These are phyloP conservation scores for Populus hybrid DNA, from an alignment of 441 rosid genomes.

Conservation along the genomic window DNA sequence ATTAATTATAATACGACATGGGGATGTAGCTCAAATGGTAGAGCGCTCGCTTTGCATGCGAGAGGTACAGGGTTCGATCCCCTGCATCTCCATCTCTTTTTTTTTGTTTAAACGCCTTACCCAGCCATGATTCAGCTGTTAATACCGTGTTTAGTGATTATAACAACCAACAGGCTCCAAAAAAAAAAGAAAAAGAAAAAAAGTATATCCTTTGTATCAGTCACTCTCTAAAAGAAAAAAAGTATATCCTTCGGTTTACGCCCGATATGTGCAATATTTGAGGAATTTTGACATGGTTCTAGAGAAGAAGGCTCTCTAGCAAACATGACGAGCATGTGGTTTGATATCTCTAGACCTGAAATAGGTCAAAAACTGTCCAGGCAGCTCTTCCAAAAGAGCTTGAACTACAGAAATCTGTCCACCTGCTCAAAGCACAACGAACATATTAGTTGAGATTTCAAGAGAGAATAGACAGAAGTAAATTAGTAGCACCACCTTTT, in stretches of 20 bases:
- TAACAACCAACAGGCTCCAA: too few relatives aligned
- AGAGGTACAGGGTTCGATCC: slow-evolving; percentile 96
- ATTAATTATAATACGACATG: too few relatives aligned
- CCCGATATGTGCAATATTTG: not conserved
- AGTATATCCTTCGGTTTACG: not conserved
- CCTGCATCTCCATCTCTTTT: slow-evolving; percentile 64
- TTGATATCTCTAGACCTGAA: slow-evolving; percentile 52
- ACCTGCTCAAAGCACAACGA: slow-evolving; percentile 32
- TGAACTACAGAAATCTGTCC: slow-evolving; percentile 64
- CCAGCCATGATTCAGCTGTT: too few relatives aligned
- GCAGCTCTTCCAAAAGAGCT: slow-evolving; percentile 73
- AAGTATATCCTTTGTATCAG: too few relatives aligned
- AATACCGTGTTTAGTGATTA: too few relatives aligned
- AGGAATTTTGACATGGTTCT: not conserved
- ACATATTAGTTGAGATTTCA: not conserved
- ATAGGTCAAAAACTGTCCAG: slow-evolving; percentile 71
- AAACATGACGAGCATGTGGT: slow-evolving; percentile 27
- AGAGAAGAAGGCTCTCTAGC: not conserved
- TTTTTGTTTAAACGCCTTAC: too few relatives aligned
- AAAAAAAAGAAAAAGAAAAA: too few relatives aligned
- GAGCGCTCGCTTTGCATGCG: slow-evolving; percentile 99
- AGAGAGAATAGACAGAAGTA: not conserved
- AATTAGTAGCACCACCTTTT: not conserved
- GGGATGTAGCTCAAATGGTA: slow-evolving; percentile 97
- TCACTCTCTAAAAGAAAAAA: not conserved